A percentile compares a stretch with the other conserved stretches of the same genome.
phyloP scores from a whole-genome alignment of 225 moss, liverwort and hornwort genomes.

The Sphagnum tenellum region DNA sequence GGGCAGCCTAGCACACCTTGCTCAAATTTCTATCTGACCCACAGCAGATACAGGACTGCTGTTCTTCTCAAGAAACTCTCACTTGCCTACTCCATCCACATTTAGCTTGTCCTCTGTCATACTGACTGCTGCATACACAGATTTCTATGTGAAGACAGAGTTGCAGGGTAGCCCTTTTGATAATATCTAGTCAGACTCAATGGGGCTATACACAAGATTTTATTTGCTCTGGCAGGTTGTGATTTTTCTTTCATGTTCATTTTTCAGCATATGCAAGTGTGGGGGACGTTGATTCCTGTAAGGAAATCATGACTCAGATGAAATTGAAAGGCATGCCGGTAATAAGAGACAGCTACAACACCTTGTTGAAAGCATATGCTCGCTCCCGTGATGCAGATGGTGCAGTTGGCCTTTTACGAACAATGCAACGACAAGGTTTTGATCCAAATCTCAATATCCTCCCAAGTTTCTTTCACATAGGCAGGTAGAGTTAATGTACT shows the following conservation, averaged over 20 bases:
- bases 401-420: constrained; percentile 43
- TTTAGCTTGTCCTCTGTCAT: not conserved
- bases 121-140: not conserved
- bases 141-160: not conserved
- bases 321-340: constrained; percentile 20
- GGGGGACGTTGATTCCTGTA: constrained; percentile 52
- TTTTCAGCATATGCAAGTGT: constrained; percentile 39
- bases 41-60: no score
- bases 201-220: not conserved
- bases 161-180: not conserved
- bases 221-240: not conserved
- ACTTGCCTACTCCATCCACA: no score
- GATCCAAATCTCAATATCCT: no score
- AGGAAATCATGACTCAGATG: constrained; percentile 33
- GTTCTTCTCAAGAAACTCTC: no score
- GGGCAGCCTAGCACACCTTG: no score
- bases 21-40: no score
- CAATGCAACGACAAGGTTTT: constrained; percentile 46
- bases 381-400: constrained; percentile 49
- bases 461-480: no score
- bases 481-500: no score
- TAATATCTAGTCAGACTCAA: not conserved
- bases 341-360: constrained; percentile 46
- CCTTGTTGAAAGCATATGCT: constrained; percentile 52
- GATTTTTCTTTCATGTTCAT: not conserved